These are phyloP conservation scores for Mycogone perniciosa DNA, from an alignment of 2,329 filamentous ascomycete species.

Conservation along the genomic window DNA sequence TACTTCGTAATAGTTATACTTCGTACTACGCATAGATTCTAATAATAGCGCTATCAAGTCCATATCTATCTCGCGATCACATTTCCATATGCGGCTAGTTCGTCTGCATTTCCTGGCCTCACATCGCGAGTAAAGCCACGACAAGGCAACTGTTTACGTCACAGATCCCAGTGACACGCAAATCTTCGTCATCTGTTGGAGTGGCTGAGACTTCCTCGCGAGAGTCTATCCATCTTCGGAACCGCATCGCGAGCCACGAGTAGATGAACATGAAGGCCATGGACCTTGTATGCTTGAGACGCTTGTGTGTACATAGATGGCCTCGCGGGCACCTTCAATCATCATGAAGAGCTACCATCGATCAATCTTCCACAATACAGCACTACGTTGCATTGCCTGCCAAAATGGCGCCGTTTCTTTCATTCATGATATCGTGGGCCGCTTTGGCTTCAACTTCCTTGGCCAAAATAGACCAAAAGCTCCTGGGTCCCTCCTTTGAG, in stretches of 20 bases:
- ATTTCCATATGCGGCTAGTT: not conserved
- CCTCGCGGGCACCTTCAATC: not conserved
- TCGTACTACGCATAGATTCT: too few relatives aligned
- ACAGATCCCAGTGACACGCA: not conserved
- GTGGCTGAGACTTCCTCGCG: not conserved
- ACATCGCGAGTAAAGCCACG: not conserved
- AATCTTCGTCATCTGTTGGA: not conserved
- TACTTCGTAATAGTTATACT: too few relatives aligned
- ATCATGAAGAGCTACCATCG: not conserved
- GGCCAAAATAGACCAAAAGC: conserved; percentile 5
- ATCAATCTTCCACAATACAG: not conserved
- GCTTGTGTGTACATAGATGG: not conserved
- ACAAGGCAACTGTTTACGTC: not conserved
- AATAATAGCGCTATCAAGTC: too few relatives aligned
- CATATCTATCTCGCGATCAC: not conserved
- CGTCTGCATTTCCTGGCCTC: not conserved
- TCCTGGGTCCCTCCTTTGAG: conserved; percentile 6
- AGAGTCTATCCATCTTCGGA: not conserved
- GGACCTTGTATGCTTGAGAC: not conserved
- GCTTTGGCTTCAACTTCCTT: not conserved
- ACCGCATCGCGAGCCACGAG: not conserved
- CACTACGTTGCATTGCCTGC: not conserved
- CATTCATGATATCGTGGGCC: not conserved
- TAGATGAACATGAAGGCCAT: not conserved
- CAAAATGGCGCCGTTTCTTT: not conserved